These are phyloP conservation scores for Pichia phayaonensis DNA, from an alignment of 805 yeast species.

Conservation along the genomic window DNA sequence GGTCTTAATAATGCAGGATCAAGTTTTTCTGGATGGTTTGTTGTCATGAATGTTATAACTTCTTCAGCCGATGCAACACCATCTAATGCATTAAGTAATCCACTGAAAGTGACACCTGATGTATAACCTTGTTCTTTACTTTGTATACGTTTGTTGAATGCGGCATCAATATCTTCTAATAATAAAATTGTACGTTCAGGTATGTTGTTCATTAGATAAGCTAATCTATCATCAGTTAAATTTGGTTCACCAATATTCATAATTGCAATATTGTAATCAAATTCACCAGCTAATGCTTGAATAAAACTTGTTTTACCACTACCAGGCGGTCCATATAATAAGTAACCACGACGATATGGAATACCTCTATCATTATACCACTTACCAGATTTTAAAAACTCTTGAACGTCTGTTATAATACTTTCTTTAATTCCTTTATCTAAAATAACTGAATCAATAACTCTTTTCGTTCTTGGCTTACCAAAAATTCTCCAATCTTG, in stretches of 20 bases:
- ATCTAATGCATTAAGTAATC: conserved; percentile 86
- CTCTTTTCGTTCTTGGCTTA: conserved; percentile 81
- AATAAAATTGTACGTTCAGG: conserved; percentile 83
- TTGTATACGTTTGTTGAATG: conserved; percentile 78
- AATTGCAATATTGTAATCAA: conserved; percentile 92
- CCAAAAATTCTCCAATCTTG: conserved; percentile 99
- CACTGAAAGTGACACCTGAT: conserved; percentile 93
- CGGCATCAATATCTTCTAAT: conserved; percentile 93
- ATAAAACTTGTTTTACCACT: conserved; percentile 94
- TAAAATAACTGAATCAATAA: conserved; percentile 76
- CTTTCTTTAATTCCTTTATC: conserved; percentile 66
- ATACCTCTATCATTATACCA: conserved; percentile 98
- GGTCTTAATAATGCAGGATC: conserved; percentile 94
- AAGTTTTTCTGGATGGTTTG: conserved; percentile 89
- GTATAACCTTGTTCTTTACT: conserved; percentile 67
- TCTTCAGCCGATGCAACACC: conserved; percentile 98
- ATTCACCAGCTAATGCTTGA: conserved; percentile 93
- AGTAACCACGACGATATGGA: conserved; percentile 91
- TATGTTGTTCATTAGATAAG: conserved; percentile 92
- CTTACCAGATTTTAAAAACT: conserved; percentile 68
- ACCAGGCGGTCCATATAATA: conserved; percentile 96
- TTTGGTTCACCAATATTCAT: conserved; percentile 85
- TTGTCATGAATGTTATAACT: conserved; percentile 94
- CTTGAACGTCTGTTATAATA: conserved; percentile 66
- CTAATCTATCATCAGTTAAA: conserved; percentile 87